Evolutionary conservation across 305 asterid genomes (phyloP), one percentile per base, ranked within the genome.

Genomic region (Fraxinus ornus): DNA sequence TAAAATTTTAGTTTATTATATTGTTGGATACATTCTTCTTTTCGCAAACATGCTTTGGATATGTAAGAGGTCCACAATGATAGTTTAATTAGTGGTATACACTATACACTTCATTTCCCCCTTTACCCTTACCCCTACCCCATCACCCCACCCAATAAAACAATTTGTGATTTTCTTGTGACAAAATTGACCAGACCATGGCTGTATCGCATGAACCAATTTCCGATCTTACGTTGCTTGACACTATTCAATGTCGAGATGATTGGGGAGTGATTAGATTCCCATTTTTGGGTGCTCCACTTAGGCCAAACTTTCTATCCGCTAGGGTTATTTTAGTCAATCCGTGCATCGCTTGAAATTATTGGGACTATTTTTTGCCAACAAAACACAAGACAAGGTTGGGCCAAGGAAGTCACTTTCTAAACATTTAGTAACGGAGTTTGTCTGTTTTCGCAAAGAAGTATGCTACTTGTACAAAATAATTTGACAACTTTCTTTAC

Each of bases 231-330:
- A 44, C 77, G 81, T 33, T 36, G 60, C 77, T 9, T 44, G 84
- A 77, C 81, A 79, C 68, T 77, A 87, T 64, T 71, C 37, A 17
- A 39, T 64, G 80, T 77, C 83, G 28, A 33, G 78, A 84, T 78
- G 82, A 86, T 78, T 84, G 86, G 68, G 81, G 79, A 70, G 32
- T 88, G 91, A 88, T 83, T 86, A 84, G 91, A 84, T 79, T 83
- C 86, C 88, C 88, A 84, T 39, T 72, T 80, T 70, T 62, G 73
- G 84, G 87, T 82, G 85, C 85, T 86, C 83, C 88, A 80, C 85
- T 83, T 83, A 35, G 44, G 9, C 22, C 44, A 21, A 28, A 2
- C 72, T 37, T 77, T 19, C 12, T 6, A 35, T 32, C 21, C 37
- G 5, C 75, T 70, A 3, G 39, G 75, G 75, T 68, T 68, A 68